A percentile compares a stretch with the other conserved stretches of the same genome.
phyloP scores from a whole-genome alignment of 2,329 filamentous ascomycete species.

The Cladosporium cucumerinum region DNA sequence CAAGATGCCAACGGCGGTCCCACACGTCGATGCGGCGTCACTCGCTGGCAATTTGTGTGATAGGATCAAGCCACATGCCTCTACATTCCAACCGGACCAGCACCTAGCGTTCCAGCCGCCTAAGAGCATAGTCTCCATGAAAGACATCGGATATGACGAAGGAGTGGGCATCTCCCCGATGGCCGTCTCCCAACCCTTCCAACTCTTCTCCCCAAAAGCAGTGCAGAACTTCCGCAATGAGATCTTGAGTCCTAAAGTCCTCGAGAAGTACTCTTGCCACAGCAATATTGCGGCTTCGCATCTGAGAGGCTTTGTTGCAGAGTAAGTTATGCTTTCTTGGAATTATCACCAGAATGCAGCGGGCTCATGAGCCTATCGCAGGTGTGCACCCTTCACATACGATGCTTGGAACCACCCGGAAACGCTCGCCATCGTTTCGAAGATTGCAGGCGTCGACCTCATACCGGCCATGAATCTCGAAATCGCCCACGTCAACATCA shows the following conservation, averaged over 20 bases:
- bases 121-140: slow-evolving; percentile 56
- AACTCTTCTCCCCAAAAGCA: slow-evolving; percentile 60
- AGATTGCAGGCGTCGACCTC: slow-evolving; percentile 57
- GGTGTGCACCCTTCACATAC: slow-evolving; percentile 63
- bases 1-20: background rate
- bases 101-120: slow-evolving; percentile 55
- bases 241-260: slow-evolving; percentile 57
- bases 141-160: slow-evolving; percentile 56
- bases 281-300: slow-evolving; percentile 58
- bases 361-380: background rate
- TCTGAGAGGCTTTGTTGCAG: slow-evolving; percentile 52
- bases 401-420: slow-evolving; percentile 58
- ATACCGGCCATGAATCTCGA: slow-evolving; percentile 57
- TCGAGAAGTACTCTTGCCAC: slow-evolving; percentile 55
- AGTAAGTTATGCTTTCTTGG: background rate
- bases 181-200: slow-evolving; percentile 64
- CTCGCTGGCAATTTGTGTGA: background rate
- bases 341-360: background rate
- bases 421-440: slow-evolving; percentile 52
- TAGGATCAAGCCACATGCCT: background rate
- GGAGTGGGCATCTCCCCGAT: slow-evolving; percentile 58
- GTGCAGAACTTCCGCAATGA: slow-evolving; percentile 61
- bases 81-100: slow-evolving; percentile 51
- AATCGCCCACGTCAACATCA: slow-evolving; percentile 58
- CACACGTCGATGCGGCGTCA: background rate